Base-by-base conservation (phyloP, 179 eudicot genomes). In the Pouteria campechiana region DNA sequence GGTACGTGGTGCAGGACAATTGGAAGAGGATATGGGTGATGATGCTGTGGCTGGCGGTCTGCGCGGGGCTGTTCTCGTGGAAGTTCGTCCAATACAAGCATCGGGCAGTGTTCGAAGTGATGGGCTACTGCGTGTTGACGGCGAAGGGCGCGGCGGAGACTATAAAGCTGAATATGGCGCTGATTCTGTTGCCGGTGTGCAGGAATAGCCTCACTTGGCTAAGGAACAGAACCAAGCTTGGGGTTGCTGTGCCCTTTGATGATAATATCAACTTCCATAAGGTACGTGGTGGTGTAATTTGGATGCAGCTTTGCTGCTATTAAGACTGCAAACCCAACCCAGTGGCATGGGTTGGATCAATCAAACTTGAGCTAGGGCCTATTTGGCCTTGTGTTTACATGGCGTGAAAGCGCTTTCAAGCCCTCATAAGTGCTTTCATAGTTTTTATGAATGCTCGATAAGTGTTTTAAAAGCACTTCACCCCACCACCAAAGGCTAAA, bases 1-100 rank as follows among this genome's bases (percentile, higher is more conserved):
- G 60, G 63, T 74, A 73, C 60, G 55, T 74, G 23, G 17, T 81
- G 34, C 30, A 74, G 8, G 58, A 53, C 34, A 53, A 53, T 3
- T 53, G 58, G 58, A 23, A 23, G 46, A 44, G 58, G 15, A n/a
- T 33, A 2, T 53, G 58, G 58, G 58, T 53, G 32, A 41, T 53
- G 41, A 24, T 25, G 5, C 10, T 53, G 10, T 53, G 58, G 57
- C 21, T 52, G 17, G 35, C 29, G 3, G 36, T 31, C 2, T 39
- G 40, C 47, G 17, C 34, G 2, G 57, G 39, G 28, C 27, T 52
- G 16, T 52, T 52, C 25, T 9, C 32, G 0, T 52, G 42, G 44
- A 52, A 52, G 35, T 52, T 7, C 32, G 22, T 40, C 9, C 31
- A 52, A 17, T 52, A 52, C 17, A 17, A 5, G 10, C 14, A 52